A percentile compares a stretch with the other conserved stretches of the same genome.
Conservation (phyloP, 2,329 filamentous ascomycete genomes). For the Pestalotiopsis fici region DNA sequence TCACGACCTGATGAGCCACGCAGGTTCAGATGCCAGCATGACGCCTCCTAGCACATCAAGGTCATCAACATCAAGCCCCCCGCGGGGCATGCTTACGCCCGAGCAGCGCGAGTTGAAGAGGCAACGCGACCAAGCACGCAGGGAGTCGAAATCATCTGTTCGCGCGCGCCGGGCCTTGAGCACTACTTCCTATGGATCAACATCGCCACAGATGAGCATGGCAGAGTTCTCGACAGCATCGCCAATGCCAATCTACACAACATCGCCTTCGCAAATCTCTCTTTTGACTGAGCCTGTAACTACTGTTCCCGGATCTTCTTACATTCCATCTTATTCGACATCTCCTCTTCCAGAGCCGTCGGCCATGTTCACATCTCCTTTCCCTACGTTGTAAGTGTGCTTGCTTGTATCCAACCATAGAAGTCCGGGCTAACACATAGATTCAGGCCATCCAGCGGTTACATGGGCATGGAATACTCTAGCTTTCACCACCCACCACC, state of each 20-base stretch:
- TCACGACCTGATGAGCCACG: constrained; percentile 46
- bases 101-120: constrained; percentile 65
- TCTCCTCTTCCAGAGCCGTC: constrained; percentile 45
- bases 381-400: constrained; percentile 25
- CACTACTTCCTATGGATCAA: constrained; percentile 34
- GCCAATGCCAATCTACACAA: constrained; percentile 51
- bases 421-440: background rate
- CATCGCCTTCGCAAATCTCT: constrained; percentile 50
- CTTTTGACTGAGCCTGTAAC: constrained; percentile 51
- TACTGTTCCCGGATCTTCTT: constrained; percentile 41
- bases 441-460: constrained; percentile 34
- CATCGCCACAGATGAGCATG: constrained; percentile 43
- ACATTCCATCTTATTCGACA: constrained; percentile 50
- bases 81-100: constrained; percentile 52
- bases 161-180: constrained; percentile 54
- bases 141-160: constrained; percentile 55
- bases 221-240: constrained; percentile 42
- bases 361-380: constrained; percentile 28
- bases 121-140: constrained; percentile 59
- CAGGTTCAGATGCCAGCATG: constrained; percentile 49
- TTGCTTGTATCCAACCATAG: too few species aligned
- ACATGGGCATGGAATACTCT: constrained; percentile 46
- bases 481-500: constrained; percentile 31
- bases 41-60: constrained; percentile 50
- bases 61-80: constrained; percentile 60